Base-by-base conservation (phyloP, 805 yeast species). In the Nakazawaea siamensis region DNA sequence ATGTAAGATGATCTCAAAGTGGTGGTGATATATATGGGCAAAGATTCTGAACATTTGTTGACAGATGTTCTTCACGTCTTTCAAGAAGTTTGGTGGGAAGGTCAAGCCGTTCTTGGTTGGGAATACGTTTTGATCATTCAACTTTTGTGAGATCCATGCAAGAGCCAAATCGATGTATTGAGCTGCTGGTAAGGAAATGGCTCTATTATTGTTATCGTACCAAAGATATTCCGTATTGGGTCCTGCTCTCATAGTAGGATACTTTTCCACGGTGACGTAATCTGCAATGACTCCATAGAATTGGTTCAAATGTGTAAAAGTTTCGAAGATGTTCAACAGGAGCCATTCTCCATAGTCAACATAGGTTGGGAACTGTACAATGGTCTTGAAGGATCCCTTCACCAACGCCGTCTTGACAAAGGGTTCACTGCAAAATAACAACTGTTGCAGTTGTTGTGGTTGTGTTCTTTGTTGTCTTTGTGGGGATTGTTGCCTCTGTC, bases 271-370 rank as follows among this genome's bases (percentile, higher is more conserved):
- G 2, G 95, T 86, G 27, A 90, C 85, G 48, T 84, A 87, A 47
- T 90, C 97, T 2, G 87, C 72, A 29, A 92, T 72, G n/a, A 87
- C 82, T 1, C 92, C 94, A 54, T 85, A 87, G 49, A 90, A 87
- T 51, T 83, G 92, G 46, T 83, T 81, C 39, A 92, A 58, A 50
- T 85, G 86, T 33, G 82, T 81, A 61, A 80, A 86, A 45, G 85
- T 73, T 57, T 92, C 98, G 57, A 88, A 88, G 5, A 85, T 76
- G 54, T 87, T 92, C 37, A 92, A 70, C 1, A 97, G 96, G 13
- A 92, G 66, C 99, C 99, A 92, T 55, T 92, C 99, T 37, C 87
- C 84, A 40, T 75, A 69, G 50, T 92, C 97, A 10, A 94, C 97
- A 52, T 90, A 90, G 52, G 85, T 86, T 14, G 99, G 98, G 16